Evolutionary conservation across 2,329 filamentous ascomycete genomes (phyloP).

Genomic region (Rhinocladiella mackenziei): DNA sequence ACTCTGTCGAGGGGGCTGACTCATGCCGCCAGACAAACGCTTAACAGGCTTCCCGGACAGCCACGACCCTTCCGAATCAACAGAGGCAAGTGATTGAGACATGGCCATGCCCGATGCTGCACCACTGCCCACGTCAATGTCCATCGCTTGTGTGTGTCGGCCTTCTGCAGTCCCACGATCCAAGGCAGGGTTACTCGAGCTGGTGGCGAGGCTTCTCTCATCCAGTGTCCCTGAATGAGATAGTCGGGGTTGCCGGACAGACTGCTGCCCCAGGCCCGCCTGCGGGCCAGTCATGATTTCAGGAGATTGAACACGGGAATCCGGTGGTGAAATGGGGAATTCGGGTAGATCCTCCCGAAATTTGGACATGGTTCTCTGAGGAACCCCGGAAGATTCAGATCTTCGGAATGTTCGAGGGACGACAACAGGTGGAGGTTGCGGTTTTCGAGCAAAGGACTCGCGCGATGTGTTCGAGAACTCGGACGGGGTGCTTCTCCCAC

Average conservation of each 20-base stretch:
- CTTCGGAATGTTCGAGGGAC: conserved; percentile 43
- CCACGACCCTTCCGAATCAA: conserved; percentile 96
- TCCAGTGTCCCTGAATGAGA: conserved; percentile 27
- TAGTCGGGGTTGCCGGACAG: conserved; percentile 15
- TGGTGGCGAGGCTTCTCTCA: conserved; percentile 29
- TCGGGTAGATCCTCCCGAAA: conserved; percentile 92
- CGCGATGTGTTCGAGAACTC: conserved; percentile 91
- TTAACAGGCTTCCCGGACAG: conserved; percentile 68
- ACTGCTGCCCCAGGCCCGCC: conserved; percentile 1
- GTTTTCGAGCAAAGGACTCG: conserved; percentile 69
- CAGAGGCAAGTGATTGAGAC: conserved; percentile 84
- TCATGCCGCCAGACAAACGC: conserved; percentile 43
- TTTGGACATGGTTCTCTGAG: conserved; percentile 79
- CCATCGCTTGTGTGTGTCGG: conserved; percentile 13
- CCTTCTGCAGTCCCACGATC: conserved; percentile 11
- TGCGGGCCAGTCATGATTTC: conserved; percentile 47
- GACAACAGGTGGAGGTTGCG: conserved; percentile 39
- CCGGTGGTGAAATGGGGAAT: conserved; percentile 76
- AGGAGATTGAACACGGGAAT: conserved; percentile 74
- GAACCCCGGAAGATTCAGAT: conserved; percentile 47
- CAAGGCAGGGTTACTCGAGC: conserved; percentile 29
- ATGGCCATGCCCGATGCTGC: conserved; percentile 38
- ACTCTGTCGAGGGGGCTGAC: conserved; percentile 47
- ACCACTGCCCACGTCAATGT: conserved; percentile 14
- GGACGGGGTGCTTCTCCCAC: conserved; percentile 54